phyloP scores from a whole-genome alignment of 1,139 yeast genomes.

The Debaryomycetaceae sp. region DNA sequence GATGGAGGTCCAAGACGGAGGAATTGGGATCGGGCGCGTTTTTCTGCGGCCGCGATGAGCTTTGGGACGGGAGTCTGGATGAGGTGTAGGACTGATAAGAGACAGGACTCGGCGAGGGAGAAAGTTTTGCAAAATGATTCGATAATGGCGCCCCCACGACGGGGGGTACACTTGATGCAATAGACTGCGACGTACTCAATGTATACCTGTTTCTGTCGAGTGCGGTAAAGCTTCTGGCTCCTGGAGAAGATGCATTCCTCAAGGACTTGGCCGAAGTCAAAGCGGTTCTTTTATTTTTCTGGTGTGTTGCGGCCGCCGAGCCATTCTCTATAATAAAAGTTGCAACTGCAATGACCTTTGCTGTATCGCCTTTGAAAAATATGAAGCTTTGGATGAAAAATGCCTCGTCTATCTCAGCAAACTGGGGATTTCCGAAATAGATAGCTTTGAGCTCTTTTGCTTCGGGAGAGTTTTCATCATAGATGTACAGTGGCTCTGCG shows the following conservation, averaged over 20 bases:
- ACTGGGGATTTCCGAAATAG: slow-evolving; percentile 17
- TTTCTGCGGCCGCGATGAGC: neutral
- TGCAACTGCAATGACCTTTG: slow-evolving; percentile 26
- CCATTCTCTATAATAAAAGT: slow-evolving; percentile 21
- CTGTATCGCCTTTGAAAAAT: slow-evolving; percentile 39
- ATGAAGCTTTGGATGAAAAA: slow-evolving; percentile 36
- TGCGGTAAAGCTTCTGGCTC: neutral
- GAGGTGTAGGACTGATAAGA: neutral
- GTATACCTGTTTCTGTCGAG: neutral
- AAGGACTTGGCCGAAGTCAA: neutral
- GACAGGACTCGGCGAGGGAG: neutral
- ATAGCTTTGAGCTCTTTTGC: slow-evolving; percentile 15
- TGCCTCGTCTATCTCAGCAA: slow-evolving; percentile 19
- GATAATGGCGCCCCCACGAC: neutral
- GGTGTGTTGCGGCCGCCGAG: slow-evolving; percentile 11
- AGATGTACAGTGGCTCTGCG: slow-evolving; percentile 5
- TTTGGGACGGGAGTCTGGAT: neutral
- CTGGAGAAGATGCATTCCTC: neutral
- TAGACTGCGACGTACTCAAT: no score
- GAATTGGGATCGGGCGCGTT: neutral
- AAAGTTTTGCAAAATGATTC: neutral
- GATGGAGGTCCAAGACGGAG: slow-evolving; percentile 50
- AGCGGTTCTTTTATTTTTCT: neutral
- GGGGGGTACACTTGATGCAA: neutral
- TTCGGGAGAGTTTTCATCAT: slow-evolving; percentile 13